A percentile compares a stretch with the other conserved stretches of the same genome.
Conservation (phyloP, 805 yeast species). For the Hanseniaspora jakobsenii region DNA sequence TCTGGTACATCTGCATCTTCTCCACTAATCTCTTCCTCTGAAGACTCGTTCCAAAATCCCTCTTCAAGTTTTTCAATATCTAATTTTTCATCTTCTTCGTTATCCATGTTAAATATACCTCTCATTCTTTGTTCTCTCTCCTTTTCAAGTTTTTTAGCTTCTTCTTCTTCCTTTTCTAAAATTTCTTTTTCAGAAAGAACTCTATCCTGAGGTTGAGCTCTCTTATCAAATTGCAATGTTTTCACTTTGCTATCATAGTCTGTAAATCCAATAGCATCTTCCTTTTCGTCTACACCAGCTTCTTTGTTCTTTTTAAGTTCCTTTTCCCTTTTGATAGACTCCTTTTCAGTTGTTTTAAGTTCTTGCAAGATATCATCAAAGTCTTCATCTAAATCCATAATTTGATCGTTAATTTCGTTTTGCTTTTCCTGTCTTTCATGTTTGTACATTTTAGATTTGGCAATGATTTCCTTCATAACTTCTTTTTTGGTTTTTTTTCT, state of each 20-base stretch:
- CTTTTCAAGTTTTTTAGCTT: conserved; percentile 49
- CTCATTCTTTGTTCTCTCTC: conserved; percentile 65
- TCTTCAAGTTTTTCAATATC: conserved; percentile 61
- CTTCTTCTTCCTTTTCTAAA: conserved; percentile 46
- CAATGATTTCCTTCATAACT: conserved; percentile 75
- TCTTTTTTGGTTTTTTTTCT: conserved; percentile 68
- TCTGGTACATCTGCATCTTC: conserved; percentile 16
- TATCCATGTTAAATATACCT: conserved; percentile 38
- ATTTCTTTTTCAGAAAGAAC: conserved; percentile 69
- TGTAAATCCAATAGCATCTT: conserved; percentile 31
- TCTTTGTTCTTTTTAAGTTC: conserved; percentile 16
- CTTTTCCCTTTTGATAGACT: conserved; percentile 18
- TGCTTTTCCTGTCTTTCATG: conserved; percentile 62
- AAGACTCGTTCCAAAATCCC: conserved; percentile 51
- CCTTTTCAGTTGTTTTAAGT: conserved; percentile 23
- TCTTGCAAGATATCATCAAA: conserved; percentile 59
- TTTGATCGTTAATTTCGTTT: conserved; percentile 45
- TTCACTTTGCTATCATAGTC: conserved; percentile 57
- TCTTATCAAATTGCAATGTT: conserved; percentile 54
- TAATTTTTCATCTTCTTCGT: conserved; percentile 26
- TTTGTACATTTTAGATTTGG: conserved; percentile 67
- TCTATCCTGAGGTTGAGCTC: conserved; percentile 72
- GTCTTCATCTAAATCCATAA: conserved; percentile 58
- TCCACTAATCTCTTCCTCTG: conserved; percentile 34
- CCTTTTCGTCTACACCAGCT: conserved; percentile 21